These are phyloP conservation scores for Suhomyces prunicola DNA, from an alignment of 805 yeast species.

Conservation along the genomic window DNA sequence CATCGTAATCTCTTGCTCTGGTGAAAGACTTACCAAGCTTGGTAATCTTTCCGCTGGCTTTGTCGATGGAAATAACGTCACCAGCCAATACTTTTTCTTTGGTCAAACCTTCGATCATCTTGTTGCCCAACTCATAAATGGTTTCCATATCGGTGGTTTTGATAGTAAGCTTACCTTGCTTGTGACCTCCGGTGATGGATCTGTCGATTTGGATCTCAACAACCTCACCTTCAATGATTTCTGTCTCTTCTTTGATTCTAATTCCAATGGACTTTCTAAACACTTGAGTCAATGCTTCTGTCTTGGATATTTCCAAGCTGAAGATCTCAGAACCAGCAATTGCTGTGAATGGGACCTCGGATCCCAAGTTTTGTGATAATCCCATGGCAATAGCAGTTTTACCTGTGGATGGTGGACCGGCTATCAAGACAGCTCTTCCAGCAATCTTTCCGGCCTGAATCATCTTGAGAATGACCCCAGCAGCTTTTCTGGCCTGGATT, in stretches of 20 bases:
- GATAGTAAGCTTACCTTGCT: slow-evolving; percentile 95
- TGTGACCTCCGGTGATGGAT: slow-evolving; percentile 94
- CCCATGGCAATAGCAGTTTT: slow-evolving; percentile 99
- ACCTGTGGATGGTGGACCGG: slow-evolving; percentile 99
- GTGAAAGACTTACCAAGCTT: slow-evolving; percentile 95
- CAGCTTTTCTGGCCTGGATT: slow-evolving; percentile 89
- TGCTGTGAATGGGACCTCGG: slow-evolving; percentile 91
- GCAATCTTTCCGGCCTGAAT: slow-evolving; percentile 93
- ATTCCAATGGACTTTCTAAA: slow-evolving; percentile 95
- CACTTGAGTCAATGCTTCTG: slow-evolving; percentile 95
- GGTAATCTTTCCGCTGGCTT: slow-evolving; percentile 90
- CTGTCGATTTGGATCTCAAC: slow-evolving; percentile 95
- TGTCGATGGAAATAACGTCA: slow-evolving; percentile 92
- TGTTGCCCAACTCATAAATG: slow-evolving; percentile 88
- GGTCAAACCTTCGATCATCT: slow-evolving; percentile 91
- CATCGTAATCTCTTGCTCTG: slow-evolving; percentile 95
- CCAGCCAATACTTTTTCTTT: slow-evolving; percentile 96
- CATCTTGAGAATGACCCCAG: slow-evolving; percentile 90
- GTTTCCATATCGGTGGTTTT: slow-evolving; percentile 99
- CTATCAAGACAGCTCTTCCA: slow-evolving; percentile 91
- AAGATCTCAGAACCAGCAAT: slow-evolving; percentile 92
- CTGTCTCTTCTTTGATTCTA: slow-evolving; percentile 94
- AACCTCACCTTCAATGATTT: slow-evolving; percentile 97
- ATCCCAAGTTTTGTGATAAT: slow-evolving; percentile 65
- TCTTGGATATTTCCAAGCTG: slow-evolving; percentile 87